Conservation (phyloP, 306 rosid species). For the Potentilla sterilis region DNA sequence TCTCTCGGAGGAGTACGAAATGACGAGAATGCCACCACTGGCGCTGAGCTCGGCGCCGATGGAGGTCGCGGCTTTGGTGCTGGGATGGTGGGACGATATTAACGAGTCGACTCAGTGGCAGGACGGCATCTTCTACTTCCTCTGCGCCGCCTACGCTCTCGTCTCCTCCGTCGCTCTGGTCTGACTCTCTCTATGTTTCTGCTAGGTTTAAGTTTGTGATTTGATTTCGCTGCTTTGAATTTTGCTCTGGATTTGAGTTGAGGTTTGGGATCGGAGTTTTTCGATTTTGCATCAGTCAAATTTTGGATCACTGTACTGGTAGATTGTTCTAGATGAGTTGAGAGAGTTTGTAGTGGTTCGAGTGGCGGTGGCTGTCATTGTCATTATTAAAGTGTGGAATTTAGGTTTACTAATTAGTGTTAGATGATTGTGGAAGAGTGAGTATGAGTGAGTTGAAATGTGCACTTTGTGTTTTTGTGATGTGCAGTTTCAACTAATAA, state of each 20-base stretch:
- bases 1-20: constrained; percentile 13
- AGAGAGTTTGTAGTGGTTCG: neutral
- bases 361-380: constrained; percentile 1
- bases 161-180: constrained; percentile 81
- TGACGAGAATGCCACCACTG: constrained; percentile 41
- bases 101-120: constrained; percentile 53
- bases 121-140: constrained; percentile 59
- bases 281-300: neutral
- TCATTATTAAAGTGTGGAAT: neutral
- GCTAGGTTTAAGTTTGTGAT: neutral
- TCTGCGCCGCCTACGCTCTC: constrained; percentile 72
- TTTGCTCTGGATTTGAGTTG: neutral
- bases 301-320: neutral
- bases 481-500: constrained; percentile 72
- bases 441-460: neutral
- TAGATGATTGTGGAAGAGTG: neutral
- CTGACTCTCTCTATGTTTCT: neutral
- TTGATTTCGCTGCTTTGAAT: constrained; percentile 5
- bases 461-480: neutral
- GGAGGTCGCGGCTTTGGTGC: constrained; percentile 30
- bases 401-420: neutral
- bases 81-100: constrained; percentile 63
- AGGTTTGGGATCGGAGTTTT: constrained; percentile 9
- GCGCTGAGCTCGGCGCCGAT: constrained; percentile 36
- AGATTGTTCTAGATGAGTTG: neutral